Conservation (phyloP, 805 yeast species). For the Candida takata region DNA sequence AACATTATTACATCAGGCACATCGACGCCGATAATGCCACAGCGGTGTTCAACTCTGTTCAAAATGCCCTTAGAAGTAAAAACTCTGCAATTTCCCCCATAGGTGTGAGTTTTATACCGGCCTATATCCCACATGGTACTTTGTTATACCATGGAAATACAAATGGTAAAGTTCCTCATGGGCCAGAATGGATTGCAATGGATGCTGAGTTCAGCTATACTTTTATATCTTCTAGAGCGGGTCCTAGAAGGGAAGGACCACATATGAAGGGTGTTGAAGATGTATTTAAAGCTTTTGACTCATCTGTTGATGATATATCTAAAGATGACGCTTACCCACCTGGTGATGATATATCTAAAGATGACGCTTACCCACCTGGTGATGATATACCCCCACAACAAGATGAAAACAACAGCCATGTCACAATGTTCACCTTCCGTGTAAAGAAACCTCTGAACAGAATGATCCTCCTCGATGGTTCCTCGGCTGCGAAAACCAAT, state of each 20-base stretch:
- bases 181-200: constrained; percentile 59
- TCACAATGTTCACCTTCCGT: constrained; percentile 38
- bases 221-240: constrained; percentile 30
- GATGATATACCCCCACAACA: no score
- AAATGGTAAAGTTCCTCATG: constrained; percentile 34
- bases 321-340: no score
- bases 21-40: constrained; percentile 41
- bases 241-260: constrained; percentile 9
- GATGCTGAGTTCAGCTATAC: constrained; percentile 53
- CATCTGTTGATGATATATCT: no score
- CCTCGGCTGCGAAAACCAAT: constrained; percentile 53
- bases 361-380: no score
- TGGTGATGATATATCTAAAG: no score
- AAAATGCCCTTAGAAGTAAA: constrained; percentile 45
- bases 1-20: constrained; percentile 3
- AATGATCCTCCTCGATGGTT: constrained; percentile 54
- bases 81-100: constrained; percentile 46
- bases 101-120: constrained; percentile 54
- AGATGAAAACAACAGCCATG: no score
- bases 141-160: constrained; percentile 47
- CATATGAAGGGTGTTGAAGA: no score
- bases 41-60: constrained; percentile 48
- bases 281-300: no score
- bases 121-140: constrained; percentile 53
- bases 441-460: constrained; percentile 41